phyloP scores from a whole-genome alignment of 2,329 filamentous ascomycete species.

The Talaromyces sp. region DNA sequence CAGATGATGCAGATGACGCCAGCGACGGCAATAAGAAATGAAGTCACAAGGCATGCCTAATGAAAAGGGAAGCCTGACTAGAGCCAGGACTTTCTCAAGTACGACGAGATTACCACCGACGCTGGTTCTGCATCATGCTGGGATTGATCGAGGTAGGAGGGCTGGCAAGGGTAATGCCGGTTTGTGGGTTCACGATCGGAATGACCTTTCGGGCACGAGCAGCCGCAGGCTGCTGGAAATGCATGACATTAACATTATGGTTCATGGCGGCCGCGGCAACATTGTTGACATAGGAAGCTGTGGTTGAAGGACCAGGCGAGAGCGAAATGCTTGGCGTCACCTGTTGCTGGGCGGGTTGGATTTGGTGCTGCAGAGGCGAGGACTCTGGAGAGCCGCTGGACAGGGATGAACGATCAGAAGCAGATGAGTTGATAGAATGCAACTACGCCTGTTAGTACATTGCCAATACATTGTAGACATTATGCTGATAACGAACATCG shows the following conservation, averaged over 20 bases:
- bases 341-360: conserved; percentile 64
- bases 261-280: conserved; percentile 62
- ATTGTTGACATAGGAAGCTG: conserved; percentile 37
- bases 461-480: neutral
- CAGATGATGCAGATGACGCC: conserved; percentile 33
- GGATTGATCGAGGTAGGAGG: conserved; percentile 72
- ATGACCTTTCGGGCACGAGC: conserved; percentile 92
- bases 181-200: conserved; percentile 93
- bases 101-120: conserved; percentile 37
- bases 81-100: conserved; percentile 22
- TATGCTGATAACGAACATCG: conserved; percentile 61
- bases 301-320: conserved; percentile 54
- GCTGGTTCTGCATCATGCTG: conserved; percentile 57
- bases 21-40: conserved; percentile 28
- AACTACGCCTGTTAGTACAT: conserved; percentile 53
- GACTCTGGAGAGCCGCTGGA: conserved; percentile 91
- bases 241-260: conserved; percentile 67
- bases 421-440: conserved; percentile 83
- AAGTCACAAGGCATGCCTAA: conserved; percentile 27
- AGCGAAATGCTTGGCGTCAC: conserved; percentile 71
- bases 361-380: conserved; percentile 83
- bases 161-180: conserved; percentile 81
- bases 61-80: conserved; percentile 25
- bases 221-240: conserved; percentile 80
- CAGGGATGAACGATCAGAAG: conserved; percentile 88